A percentile compares a stretch with the other conserved stretches of the same genome.
These are phyloP conservation scores for Psidium friedrichsthalianum DNA, from an alignment of 345 rosid species.

Conservation along the genomic window DNA sequence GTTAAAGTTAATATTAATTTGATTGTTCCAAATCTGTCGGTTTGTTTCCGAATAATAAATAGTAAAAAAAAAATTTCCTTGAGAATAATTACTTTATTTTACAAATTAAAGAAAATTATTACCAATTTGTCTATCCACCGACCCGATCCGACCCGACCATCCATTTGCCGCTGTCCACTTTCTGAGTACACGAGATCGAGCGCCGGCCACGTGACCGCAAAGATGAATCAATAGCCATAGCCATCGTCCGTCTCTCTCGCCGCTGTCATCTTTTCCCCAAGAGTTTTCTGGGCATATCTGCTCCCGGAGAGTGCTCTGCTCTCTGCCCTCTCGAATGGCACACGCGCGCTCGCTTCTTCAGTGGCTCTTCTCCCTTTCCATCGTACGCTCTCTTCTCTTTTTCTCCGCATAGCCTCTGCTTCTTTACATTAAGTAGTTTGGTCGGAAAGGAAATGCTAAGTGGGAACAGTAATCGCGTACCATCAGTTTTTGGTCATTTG, in stretches of 20 bases:
- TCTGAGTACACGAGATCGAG: neutral
- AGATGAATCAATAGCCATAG: neutral
- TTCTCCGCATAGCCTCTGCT: neutral
- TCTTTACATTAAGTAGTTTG: neutral
- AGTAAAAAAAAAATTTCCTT: no score
- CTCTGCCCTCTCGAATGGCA: constrained; percentile 17
- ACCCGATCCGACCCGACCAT: neutral
- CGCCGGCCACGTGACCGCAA: neutral
- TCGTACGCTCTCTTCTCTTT: constrained; percentile 6
- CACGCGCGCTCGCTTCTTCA: constrained; percentile 10
- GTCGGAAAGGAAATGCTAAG: neutral
- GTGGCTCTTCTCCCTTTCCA: constrained; percentile 15
- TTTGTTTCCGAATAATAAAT: no score
- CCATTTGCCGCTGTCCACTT: neutral
- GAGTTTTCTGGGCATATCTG: neutral
- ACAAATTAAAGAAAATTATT: no score
- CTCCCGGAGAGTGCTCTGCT: neutral
- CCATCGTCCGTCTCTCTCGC: neutral
- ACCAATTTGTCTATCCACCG: no score
- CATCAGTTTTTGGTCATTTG: neutral
- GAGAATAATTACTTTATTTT: no score
- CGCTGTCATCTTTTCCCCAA: neutral
- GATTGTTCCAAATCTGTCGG: neutral
- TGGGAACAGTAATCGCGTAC: neutral
- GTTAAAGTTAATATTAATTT: neutral